phyloP scores from a whole-genome alignment of 257 asterid genomes.

The Primulina eburnea region DNA sequence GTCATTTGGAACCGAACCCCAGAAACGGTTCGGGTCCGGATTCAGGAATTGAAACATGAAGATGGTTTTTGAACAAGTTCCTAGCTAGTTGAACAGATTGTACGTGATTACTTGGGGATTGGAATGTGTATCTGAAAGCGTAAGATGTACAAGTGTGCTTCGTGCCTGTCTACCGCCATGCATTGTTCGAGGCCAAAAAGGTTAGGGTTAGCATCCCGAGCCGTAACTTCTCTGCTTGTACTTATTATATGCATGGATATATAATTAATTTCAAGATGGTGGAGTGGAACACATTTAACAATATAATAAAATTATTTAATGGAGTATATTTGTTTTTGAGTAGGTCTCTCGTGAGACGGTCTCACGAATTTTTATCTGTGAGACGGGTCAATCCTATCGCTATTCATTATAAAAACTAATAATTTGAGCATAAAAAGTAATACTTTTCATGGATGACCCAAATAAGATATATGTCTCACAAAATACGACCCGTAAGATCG shows the following conservation, averaged over 20 bases:
- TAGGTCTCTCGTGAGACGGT: no score
- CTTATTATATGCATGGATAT: neutral
- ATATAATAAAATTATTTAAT: neutral
- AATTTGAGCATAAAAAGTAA: no score
- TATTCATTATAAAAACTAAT: no score
- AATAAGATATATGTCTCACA: no score
- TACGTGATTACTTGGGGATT: constrained; percentile 15
- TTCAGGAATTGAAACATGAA: no score
- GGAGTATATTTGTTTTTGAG: neutral
- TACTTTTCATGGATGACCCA: no score
- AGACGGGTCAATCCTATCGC: no score
- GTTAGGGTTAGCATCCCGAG: constrained; percentile 25
- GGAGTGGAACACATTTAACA: neutral
- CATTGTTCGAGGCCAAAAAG: constrained; percentile 44
- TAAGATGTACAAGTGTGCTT: constrained; percentile 60
- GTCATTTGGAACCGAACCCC: neutral
- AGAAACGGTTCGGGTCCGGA: no score
- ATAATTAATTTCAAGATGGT: constrained; percentile 7
- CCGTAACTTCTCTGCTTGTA: constrained; percentile 17
- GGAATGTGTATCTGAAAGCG: constrained; percentile 35
- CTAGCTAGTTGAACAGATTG: neutral
- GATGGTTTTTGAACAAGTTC: no score
- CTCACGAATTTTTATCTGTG: no score
- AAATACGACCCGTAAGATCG: no score
- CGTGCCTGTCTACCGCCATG: constrained; percentile 85